Evolutionary conservation across 2,329 filamentous ascomycete species (phyloP).

Genomic region (Aspergillus sp.): DNA sequence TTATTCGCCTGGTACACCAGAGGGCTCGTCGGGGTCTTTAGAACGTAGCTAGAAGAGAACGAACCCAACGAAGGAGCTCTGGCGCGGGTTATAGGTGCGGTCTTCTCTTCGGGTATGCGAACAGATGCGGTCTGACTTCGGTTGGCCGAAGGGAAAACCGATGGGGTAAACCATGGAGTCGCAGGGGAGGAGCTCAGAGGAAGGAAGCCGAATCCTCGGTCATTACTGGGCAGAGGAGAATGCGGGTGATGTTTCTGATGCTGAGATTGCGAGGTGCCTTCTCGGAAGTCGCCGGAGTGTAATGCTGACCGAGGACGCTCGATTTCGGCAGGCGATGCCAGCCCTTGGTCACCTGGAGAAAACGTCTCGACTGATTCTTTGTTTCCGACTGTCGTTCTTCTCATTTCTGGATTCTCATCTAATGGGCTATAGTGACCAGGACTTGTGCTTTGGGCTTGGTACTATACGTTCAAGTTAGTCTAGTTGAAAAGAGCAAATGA

Average conservation of each 20-base stretch:
- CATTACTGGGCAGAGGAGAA: constrained; percentile 19
- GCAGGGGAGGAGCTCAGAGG: constrained; percentile 50
- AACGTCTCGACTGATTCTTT: constrained; percentile 15
- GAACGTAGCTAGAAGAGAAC: constrained; percentile 73
- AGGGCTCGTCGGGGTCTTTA: constrained; percentile 87
- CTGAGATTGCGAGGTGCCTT: constrained; percentile 34
- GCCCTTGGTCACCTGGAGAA: constrained; percentile 37
- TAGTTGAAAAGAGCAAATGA: constrained; percentile 4
- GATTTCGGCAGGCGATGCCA: constrained; percentile 62
- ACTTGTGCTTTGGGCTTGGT: constrained; percentile 9
- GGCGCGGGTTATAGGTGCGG: constrained; percentile 29
- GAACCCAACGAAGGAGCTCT: constrained; percentile 65
- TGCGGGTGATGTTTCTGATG: constrained; percentile 25
- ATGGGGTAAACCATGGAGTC: constrained; percentile 52
- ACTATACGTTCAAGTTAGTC: constrained; percentile 6
- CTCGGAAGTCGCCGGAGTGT: constrained; percentile 61
- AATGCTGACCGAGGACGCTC: constrained; percentile 76
- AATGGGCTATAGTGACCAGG: constrained; percentile 18
- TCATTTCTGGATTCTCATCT: constrained; percentile 20
- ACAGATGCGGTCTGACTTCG: constrained; percentile 15
- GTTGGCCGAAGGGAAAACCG: constrained; percentile 21
- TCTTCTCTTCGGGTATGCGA: constrained; percentile 14
- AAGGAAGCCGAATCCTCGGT: constrained; percentile 11
- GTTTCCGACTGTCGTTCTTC: constrained; percentile 12
- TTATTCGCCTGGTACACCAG: constrained; percentile 86